Evolutionary conservation across 1,139 yeast genomes (phyloP).

Genomic region (Pichia cactophila): DNA sequence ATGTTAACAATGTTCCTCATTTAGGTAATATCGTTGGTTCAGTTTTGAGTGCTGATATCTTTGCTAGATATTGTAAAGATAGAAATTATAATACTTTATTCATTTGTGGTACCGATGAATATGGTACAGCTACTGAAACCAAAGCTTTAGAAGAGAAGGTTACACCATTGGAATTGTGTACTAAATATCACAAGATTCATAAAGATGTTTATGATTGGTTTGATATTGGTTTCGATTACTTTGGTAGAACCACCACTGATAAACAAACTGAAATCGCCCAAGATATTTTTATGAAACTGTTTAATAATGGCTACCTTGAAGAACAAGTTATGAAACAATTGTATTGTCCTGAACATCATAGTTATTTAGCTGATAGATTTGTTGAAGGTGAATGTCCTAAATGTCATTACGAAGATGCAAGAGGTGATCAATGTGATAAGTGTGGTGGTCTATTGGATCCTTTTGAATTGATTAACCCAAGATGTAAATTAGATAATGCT

Average conservation of each 20-base stretch:
- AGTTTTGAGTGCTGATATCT: conserved; percentile 90
- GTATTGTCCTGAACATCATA: conserved; percentile 83
- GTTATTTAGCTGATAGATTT: conserved; percentile 90
- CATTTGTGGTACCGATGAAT: conserved; percentile 97
- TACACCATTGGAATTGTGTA: conserved; percentile 82
- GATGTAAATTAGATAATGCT: conserved; percentile 86
- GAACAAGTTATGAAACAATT: conserved; percentile 85
- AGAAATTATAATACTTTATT: conserved; percentile 82
- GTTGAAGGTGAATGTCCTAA: conserved; percentile 98
- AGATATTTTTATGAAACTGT: conserved; percentile 71
- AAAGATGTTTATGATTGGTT: conserved; percentile 94
- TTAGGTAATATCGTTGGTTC: conserved; percentile 95
- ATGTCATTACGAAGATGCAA: conserved; percentile 90
- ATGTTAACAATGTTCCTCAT: conserved; percentile 97
- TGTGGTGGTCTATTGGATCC: conserved; percentile 90
- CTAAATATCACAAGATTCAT: conserved; percentile 81
- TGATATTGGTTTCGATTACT: conserved; percentile 86
- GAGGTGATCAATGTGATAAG: conserved; percentile 98
- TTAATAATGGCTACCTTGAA: conserved; percentile 70
- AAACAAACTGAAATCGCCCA: conserved; percentile 94
- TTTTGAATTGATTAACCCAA: conserved; percentile 85
- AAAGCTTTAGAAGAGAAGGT: conserved; percentile 92
- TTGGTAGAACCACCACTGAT: conserved; percentile 92
- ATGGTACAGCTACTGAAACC: conserved; percentile 98
- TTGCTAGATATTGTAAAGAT: conserved; percentile 80